Evolutionary conservation across 2,329 filamentous ascomycete genomes (phyloP).

Genomic region (Macrophomina phaseolina): DNA sequence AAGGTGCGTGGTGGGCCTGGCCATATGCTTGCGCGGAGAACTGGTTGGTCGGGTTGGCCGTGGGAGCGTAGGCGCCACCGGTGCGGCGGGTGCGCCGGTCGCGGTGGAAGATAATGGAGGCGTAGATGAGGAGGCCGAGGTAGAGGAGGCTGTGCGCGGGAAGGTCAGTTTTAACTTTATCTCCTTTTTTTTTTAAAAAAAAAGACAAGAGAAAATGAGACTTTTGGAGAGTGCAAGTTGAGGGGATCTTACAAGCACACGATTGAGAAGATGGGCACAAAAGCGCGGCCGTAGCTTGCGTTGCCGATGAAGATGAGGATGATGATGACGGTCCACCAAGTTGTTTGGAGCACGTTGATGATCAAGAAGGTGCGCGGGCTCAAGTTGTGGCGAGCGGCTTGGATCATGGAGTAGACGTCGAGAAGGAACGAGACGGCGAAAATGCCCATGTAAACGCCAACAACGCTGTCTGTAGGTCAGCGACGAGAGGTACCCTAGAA

Average conservation of each 20-base stretch:
- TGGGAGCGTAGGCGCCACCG: neutral
- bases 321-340: conserved; percentile 42
- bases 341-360: conserved; percentile 44
- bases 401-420: conserved; percentile 42
- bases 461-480: conserved; percentile 36
- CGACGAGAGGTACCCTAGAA: no score
- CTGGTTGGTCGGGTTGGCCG: conserved; percentile 6
- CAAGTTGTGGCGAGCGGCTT: conserved; percentile 41
- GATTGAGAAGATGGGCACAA: conserved; percentile 37
- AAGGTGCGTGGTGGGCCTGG: neutral
- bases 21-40: conserved; percentile 14
- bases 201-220: no score
- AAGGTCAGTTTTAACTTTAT: neutral
- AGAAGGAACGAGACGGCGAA: conserved; percentile 42
- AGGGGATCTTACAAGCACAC: conserved; percentile 42
- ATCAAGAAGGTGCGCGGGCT: conserved; percentile 42
- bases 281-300: conserved; percentile 29
- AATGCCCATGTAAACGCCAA: conserved; percentile 41
- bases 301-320: conserved; percentile 41
- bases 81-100: neutral
- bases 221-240: neutral
- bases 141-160: neutral
- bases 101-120: conserved; percentile 11
- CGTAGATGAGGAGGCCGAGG: conserved; percentile 26
- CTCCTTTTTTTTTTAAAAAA: no score